Evolutionary conservation across 495 filamentous ascomycete genomes (phyloP).

Genomic region (Pyrenula aspistea): DNA sequence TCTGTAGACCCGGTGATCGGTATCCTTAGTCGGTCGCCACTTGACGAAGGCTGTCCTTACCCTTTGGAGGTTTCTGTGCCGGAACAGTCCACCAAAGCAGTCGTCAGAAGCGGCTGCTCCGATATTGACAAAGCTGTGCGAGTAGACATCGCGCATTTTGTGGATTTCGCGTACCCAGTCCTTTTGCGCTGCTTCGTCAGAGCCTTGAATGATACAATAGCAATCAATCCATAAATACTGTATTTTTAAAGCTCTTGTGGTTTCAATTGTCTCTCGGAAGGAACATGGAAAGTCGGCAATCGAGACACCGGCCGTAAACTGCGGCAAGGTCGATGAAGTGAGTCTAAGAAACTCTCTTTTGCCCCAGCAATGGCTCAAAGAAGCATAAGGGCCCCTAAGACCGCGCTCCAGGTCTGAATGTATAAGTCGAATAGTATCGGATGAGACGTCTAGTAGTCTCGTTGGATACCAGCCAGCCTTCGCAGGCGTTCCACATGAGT

Average conservation of each 20-base stretch:
- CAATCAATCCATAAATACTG: conserved; percentile 7
- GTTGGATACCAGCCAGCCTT: too few relatives aligned
- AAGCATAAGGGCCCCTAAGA: too few relatives aligned
- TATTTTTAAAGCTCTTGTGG: background rate
- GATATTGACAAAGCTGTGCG: conserved; percentile 3
- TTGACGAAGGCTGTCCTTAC: too few relatives aligned
- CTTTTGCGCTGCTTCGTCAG: too few relatives aligned
- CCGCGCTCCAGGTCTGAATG: too few relatives aligned
- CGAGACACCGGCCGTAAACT: too few relatives aligned
- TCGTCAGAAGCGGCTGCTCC: conserved; percentile 2
- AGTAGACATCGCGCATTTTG: conserved; percentile 5
- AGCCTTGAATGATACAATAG: conserved; percentile 5
- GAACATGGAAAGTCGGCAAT: background rate
- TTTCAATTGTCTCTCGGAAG: background rate
- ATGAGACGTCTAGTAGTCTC: too few relatives aligned
- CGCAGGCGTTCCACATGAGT: too few relatives aligned
- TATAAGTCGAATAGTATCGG: too few relatives aligned
- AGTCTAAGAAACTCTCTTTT: background rate
- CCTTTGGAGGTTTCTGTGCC: too few relatives aligned
- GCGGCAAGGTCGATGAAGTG: too few relatives aligned
- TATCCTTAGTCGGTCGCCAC: too few relatives aligned
- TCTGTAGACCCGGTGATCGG: background rate
- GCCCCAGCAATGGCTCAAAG: background rate
- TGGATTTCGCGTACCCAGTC: conserved; percentile 7
- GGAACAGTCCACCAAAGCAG: background rate